Base-by-base conservation (phyloP, 257 asterid genomes). In the Capsicum rhomboideum region DNA sequence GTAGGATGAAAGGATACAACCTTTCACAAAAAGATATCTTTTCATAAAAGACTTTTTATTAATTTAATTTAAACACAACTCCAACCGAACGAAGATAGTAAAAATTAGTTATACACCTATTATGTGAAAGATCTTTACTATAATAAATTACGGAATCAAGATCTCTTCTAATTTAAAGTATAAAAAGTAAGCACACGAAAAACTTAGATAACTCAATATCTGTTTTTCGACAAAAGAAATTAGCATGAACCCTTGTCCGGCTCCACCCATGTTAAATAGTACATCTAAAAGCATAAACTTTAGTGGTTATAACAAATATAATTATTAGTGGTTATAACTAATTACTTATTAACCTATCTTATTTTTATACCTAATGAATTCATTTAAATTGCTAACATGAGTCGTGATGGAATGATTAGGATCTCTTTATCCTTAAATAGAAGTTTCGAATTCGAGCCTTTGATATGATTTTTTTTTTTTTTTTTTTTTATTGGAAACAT, bases 141-240 rank as follows among this genome's bases (percentile, higher is more conserved):
- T 17, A 6, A 13, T 18, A 2, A 54, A 6, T 54, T n/a, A 1
- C 21, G 4, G 6, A 17, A 7, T 7, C 23, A 54, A 16, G 12
- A 50, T 12, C 12, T 50, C 14, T 50, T 11, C 4, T 63, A 11
- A 61, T 46, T 9, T 46, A 1, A 61, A 23, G n/a, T 11, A 23
- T 23, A 61, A 61, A 64, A 64, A 29, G 28, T 1, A 64, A 28
- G 13, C 0, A 6, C n/a, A 14, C 2, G 0, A 28, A 28, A 50
- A 12, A 2, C 0, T 12, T 26, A 10, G 12, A 63, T 2, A 5
- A 6, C 2, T 64, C 3, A 1, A 0, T 10, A 29, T 29, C 0
- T 12, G 5, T 61, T 26, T 28, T 23, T 26, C 8, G 12, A 61
- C 1, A 5, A 40, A 13, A 52, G 2, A 13, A 52, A 4, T 52